phyloP scores from a whole-genome alignment of 1,284 basidiomycete species.

The Farysia itapuensis region DNA sequence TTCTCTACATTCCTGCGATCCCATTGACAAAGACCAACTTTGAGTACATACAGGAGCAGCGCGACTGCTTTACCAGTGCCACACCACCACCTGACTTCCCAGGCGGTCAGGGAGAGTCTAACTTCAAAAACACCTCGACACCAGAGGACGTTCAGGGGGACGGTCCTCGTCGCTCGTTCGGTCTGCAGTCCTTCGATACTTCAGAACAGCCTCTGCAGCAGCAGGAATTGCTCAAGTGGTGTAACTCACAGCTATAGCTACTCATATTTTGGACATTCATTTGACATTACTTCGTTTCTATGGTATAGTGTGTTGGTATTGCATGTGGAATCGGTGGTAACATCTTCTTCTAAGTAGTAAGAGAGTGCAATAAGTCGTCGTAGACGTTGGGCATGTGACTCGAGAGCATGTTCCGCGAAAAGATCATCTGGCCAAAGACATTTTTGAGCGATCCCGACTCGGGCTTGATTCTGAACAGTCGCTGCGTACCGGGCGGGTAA shows the following conservation, averaged over 20 bases:
- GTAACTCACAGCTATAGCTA: conserved; percentile 20
- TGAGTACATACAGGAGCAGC: conserved; percentile 69
- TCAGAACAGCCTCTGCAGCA: conserved; percentile 1
- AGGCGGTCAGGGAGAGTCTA: conserved; percentile 71
- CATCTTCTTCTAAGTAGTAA: conserved; percentile 17
- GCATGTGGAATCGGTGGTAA: too few species aligned
- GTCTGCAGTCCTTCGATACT: conserved; percentile 11
- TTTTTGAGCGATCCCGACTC: conserved; percentile 41
- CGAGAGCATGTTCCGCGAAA: conserved; percentile 76
- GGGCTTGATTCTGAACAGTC: conserved; percentile 21
- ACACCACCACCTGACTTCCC: conserved; percentile 75
- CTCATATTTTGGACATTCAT: not conserved
- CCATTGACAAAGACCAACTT: conserved; percentile 71
- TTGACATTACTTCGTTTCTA: too few species aligned
- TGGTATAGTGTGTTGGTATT: too few species aligned
- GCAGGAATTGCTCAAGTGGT: conserved; percentile 15
- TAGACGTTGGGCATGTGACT: conserved; percentile 68
- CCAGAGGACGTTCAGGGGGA: conserved; percentile 18
- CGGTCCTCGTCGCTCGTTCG: conserved; percentile 10
- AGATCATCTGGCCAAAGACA: conserved; percentile 78
- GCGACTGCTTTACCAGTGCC: conserved; percentile 65
- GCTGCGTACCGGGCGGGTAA: conserved; percentile 63
- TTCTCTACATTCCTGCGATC: conserved; percentile 77
- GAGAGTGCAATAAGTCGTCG: conserved; percentile 16
- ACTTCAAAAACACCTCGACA: conserved; percentile 65